These are phyloP conservation scores for Capronia americana DNA, from an alignment of 2,329 filamentous ascomycete genomes.

Conservation along the genomic window DNA sequence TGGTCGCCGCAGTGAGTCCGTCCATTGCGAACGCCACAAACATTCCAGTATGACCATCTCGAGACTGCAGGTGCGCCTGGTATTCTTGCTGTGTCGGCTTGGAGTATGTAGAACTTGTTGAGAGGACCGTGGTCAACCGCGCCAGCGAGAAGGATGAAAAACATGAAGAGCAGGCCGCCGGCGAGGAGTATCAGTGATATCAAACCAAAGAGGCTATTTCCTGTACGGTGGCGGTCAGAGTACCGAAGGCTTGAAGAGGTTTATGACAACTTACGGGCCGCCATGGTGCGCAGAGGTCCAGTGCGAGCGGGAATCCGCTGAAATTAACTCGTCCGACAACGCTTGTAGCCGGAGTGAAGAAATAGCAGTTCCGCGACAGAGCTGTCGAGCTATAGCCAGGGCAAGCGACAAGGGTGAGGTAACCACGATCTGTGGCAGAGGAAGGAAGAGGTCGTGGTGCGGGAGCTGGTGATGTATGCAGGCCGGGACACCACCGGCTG, in stretches of 20 bases:
- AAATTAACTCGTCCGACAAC: not conserved
- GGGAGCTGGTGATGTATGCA: slow-evolving; percentile 27
- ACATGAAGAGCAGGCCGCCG: slow-evolving; percentile 67
- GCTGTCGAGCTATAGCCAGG: not conserved
- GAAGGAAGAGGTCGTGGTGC: slow-evolving; percentile 19
- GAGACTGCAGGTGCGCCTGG: slow-evolving; percentile 68
- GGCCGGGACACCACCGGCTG: not conserved
- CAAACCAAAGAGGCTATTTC: slow-evolving; percentile 63
- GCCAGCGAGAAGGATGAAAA: slow-evolving; percentile 70
- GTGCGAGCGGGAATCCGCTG: not conserved
- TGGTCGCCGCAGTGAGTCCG: slow-evolving; percentile 53
- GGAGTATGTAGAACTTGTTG: slow-evolving; percentile 82
- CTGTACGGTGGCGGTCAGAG: slow-evolving; percentile 4
- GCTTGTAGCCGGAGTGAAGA: not conserved
- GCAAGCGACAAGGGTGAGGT: not conserved
- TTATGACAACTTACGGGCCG: slow-evolving; percentile 43
- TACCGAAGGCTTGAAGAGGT: not conserved
- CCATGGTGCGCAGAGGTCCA: slow-evolving; percentile 28
- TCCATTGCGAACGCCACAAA: slow-evolving; percentile 68
- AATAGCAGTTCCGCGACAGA: slow-evolving; percentile 1
- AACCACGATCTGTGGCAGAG: not conserved
- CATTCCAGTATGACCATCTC: slow-evolving; percentile 90
- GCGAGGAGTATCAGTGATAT: slow-evolving; percentile 67
- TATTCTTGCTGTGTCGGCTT: slow-evolving; percentile 76
- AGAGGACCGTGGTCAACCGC: slow-evolving; percentile 63